Evolutionary conservation across 208 protist genomes (phyloP), one percentile per base, ranked within the genome.

Genomic region (Novymonas esmeraldas): DNA sequence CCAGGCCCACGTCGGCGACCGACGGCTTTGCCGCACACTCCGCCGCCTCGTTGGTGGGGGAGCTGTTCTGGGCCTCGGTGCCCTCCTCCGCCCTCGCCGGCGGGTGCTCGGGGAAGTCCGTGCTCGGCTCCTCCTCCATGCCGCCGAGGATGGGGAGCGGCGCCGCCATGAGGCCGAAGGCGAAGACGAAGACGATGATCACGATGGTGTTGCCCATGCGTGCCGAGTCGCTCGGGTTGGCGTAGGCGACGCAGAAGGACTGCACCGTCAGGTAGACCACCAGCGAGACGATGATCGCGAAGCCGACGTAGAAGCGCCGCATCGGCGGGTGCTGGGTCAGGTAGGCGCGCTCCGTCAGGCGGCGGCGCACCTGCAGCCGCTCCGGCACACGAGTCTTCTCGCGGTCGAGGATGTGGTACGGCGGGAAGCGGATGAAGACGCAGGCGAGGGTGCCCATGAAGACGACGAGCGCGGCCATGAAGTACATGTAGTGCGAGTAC

Each of bases 401-500:
- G 46, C 61, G 65, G 6, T 77, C 55, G 6, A 79, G 66, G n/a
- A 83, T 57, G 66, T 84, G 79, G 56, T 83, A 83, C 10, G 78
- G 78, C 2, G 78, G 78, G 44, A 83, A 83, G 63, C 78, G 78
- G 20, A 83, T 83, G 39, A 83, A 73, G 42, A 55, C 11, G 54
- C 50, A 39, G 22, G 67, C 78, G 24, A 79, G 26, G 26, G 57
- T 45, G 61, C 78, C 78, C n/a, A 69, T 33, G 41, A 66, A 48
- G 7, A 81, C 49, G 10, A 88, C 33, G 20, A 79, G n/a, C 4
- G 28, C 62, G 0, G 58, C 41, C 70, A 88, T 76, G 62, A 88
- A 88, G 62, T 62, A 85, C 79, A 85, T 85, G 71, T 85, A 89
- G 61, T 64, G 70, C 18, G 82, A 46, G 58, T 88, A 72, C 9